Evolutionary conservation across 2,329 filamentous ascomycete genomes (phyloP), one percentile per base, ranked within the genome.

Genomic region (Aspergillus aculeatus): DNA sequence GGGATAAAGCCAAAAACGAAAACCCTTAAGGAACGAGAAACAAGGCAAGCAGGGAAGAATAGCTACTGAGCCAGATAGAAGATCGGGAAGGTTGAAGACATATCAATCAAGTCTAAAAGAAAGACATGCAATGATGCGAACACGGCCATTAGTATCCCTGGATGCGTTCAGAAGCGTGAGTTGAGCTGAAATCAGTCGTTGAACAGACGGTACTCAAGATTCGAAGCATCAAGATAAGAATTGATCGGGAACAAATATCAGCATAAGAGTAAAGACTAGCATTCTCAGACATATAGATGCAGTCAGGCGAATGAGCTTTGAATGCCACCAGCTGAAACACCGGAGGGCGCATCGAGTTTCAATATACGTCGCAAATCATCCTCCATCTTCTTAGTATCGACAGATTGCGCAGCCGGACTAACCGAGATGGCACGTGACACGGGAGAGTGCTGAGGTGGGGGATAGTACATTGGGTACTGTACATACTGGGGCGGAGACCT

Each of bases 291-390:
- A 47, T 59, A 50, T 24, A 47, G 32, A 44, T 12, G 29, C 9
- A 19, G 24, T 72, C 58, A 75, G 44, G 72, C 71, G 41, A 69
- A 67, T 35, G 70, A 73, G 58, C 74, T 76, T 50, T 73, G 73
- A 23, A 76, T 68, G 23, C 69, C 68, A 55, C 63, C 71, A 4
- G 69, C 60, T 41, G 68, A 64, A 53, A 75, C 66, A 23, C 68
- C 66, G 24, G 70, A 57, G 32, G 67, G 64, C 44, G 69, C 69
- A 66, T 77, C 73, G 56, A 82, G 69, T 59, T 81, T 81, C 68
- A 82, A 64, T 32, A 81, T 78, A 31, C 78, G 73, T 31, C 79
- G 75, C 56, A 82, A 66, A 68, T 81, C 78, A 68, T 81, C 79
- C 64, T 81, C 80, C 67, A 81, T 78, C 56, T 77, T 72, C 64